phyloP scores from a whole-genome alignment of 2,329 filamentous ascomycete genomes.

The Ophiocordyceps unilateralis region DNA sequence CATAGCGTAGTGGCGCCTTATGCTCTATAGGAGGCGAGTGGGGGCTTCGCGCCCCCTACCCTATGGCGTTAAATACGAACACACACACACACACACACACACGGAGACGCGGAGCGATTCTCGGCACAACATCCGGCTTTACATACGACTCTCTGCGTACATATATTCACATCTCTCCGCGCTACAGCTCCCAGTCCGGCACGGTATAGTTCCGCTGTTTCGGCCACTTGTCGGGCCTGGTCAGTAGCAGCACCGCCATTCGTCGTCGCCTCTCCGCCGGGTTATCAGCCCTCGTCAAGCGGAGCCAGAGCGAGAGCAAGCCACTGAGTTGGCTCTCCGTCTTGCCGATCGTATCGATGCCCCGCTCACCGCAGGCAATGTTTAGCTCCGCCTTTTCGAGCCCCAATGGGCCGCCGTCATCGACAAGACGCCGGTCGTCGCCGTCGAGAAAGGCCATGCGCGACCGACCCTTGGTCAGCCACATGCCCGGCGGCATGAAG shows the following conservation, averaged over 20 bases:
- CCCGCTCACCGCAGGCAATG: constrained; percentile 55
- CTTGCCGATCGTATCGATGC: constrained; percentile 37
- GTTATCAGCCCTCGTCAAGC: constrained; percentile 21
- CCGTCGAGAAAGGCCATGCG: constrained; percentile 45
- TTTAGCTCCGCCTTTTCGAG: constrained; percentile 47
- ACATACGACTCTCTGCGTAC: not conserved
- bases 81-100: too few relatives aligned
- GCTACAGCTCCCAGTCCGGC: constrained; percentile 22
- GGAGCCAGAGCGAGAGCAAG: constrained; percentile 29
- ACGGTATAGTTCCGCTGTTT: constrained; percentile 21
- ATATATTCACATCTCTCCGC: not conserved
- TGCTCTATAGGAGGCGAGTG: too few relatives aligned
- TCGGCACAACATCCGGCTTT: not conserved
- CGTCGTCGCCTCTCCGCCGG: constrained; percentile 18
- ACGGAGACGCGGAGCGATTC: not conserved
- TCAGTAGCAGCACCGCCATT: constrained; percentile 22
- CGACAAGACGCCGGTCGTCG: constrained; percentile 54
- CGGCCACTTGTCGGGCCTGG: constrained; percentile 24
- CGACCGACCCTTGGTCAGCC: constrained; percentile 33
- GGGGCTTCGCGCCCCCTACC: too few relatives aligned
- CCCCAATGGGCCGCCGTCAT: constrained; percentile 37
- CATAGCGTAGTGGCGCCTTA: too few relatives aligned
- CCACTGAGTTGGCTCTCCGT: constrained; percentile 38
- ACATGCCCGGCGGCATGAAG: constrained; percentile 28
- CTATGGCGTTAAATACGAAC: too few relatives aligned